Evolutionary conservation across 2,329 filamentous ascomycete genomes (phyloP).

Genomic region (Monosporascus sp.): DNA sequence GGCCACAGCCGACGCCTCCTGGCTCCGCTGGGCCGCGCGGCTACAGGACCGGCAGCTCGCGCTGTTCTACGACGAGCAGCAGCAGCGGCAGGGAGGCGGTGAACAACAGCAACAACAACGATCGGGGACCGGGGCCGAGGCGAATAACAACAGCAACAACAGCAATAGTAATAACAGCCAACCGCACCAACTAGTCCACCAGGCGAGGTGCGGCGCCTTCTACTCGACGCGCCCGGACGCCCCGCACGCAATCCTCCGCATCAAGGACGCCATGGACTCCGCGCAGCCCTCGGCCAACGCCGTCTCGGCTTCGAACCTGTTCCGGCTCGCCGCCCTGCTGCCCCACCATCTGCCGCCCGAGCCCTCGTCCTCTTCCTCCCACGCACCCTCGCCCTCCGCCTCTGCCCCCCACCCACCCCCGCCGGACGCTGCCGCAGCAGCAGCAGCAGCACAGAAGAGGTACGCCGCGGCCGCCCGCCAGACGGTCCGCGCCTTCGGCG

Average conservation of each 20-base stretch:
- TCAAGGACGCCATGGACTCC: constrained; percentile 95
- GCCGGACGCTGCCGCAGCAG: not conserved
- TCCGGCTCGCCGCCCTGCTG: constrained; percentile 68
- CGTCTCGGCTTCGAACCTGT: constrained; percentile 79
- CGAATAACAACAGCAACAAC: constrained; percentile 13
- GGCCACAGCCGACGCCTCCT: constrained; percentile 68
- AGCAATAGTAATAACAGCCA: constrained; percentile 26
- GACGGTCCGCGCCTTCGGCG: constrained; percentile 80
- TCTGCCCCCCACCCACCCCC: not conserved
- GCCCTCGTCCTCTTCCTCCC: not conserved
- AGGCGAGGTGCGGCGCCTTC: constrained; percentile 55
- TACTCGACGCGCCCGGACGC: constrained; percentile 63
- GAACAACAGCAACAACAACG: too few species aligned
- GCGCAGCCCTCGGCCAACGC: constrained; percentile 87
- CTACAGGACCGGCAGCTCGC: constrained; percentile 72
- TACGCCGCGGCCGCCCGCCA: constrained; percentile 64
- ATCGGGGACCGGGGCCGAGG: too few species aligned
- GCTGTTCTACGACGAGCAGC: constrained; percentile 66
- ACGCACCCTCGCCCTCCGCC: not conserved
- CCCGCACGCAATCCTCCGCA: constrained; percentile 69
- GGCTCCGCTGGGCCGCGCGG: constrained; percentile 74
- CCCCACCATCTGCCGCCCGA: too few species aligned
- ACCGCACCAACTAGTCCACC: constrained; percentile 3
- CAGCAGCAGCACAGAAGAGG: constrained; percentile 44
- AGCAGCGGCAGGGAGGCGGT: too few species aligned